Percentiles rank a stretch among this genome's conserved stretches.
phyloP scores from a whole-genome alignment of 495 filamentous ascomycete genomes.

The Penicillium antarcticum region DNA sequence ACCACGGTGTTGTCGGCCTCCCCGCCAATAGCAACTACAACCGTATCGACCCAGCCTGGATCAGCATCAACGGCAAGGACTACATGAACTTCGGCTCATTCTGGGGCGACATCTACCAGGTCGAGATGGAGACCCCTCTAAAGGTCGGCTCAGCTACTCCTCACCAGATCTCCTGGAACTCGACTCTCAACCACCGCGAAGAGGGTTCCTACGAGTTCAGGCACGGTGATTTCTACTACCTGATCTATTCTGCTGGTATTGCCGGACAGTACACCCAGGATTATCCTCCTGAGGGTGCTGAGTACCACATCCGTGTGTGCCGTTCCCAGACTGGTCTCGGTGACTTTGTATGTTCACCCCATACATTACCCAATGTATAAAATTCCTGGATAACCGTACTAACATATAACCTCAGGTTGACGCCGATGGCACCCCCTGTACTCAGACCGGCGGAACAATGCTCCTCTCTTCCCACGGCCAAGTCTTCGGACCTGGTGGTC shows the following conservation, averaged over 20 bases:
- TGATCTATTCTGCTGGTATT: conserved; percentile 61
- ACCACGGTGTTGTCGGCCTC: conserved; percentile 50
- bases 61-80: conserved; percentile 42
- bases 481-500: conserved; percentile 70
- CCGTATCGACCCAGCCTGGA: conserved; percentile 66
- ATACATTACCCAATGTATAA: not conserved
- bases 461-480: conserved; percentile 59
- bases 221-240: conserved; percentile 56
- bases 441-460: conserved; percentile 57
- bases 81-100: conserved; percentile 67
- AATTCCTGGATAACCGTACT: not conserved
- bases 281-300: conserved; percentile 51
- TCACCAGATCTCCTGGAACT: conserved; percentile 55
- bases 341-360: conserved; percentile 45
- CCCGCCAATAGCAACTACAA: conserved; percentile 55
- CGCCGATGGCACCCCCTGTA: conserved; percentile 52
- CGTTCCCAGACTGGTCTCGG: conserved; percentile 51
- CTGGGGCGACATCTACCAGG: conserved; percentile 67
- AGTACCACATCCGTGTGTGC: conserved; percentile 68
- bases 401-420: conserved; percentile 42
- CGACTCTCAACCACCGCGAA: conserved; percentile 47
- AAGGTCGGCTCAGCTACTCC: conserved; percentile 31
- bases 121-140: conserved; percentile 46
- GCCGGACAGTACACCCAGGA: conserved; percentile 56
- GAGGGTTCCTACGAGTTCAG: conserved; percentile 60